Evolutionary conservation across 768 basidiomycete genomes (phyloP).

Genomic region (Infundibulicybe gibba): DNA sequence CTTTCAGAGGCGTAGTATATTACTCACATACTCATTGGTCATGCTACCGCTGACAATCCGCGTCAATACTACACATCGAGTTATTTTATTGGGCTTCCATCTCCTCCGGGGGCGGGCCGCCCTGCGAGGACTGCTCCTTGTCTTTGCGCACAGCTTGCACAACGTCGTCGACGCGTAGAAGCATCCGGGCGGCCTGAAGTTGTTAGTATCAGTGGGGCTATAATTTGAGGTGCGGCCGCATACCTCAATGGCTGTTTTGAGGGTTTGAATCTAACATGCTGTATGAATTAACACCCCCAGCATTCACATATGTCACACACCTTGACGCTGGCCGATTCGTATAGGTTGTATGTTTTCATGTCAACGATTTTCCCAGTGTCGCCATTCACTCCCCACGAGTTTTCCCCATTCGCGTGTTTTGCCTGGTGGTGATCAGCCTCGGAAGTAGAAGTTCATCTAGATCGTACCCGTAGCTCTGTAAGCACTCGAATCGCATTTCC

Average conservation of each 20-base stretch:
- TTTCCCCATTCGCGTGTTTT: constrained; percentile 89
- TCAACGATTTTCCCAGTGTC: constrained; percentile 95
- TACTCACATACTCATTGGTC: no score
- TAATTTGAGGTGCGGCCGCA: background rate
- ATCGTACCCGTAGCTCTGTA: constrained; percentile 84
- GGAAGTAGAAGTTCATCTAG: background rate
- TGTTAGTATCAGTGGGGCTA: background rate
- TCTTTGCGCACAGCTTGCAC: constrained; percentile 86
- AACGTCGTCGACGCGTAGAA: constrained; percentile 92
- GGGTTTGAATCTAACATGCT: constrained; percentile 75
- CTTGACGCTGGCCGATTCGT: constrained; percentile 96
- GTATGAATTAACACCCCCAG: background rate
- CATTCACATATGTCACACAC: constrained; percentile 23
- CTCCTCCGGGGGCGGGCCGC: constrained; percentile 57
- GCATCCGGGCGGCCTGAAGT: constrained; percentile 76
- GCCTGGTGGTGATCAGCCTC: constrained; percentile 48
- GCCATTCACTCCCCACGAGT: constrained; percentile 93
- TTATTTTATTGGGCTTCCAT: constrained; percentile 8
- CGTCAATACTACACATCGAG: background rate
- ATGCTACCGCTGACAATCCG: no score
- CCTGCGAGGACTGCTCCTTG: constrained; percentile 46
- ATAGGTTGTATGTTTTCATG: constrained; percentile 92
- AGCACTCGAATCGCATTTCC: constrained; percentile 92
- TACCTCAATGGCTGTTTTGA: constrained; percentile 96
- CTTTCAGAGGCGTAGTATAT: no score